Evolutionary conservation across 352 stramenopile genomes (phyloP).

Genomic region (Globisporangium parvum): DNA sequence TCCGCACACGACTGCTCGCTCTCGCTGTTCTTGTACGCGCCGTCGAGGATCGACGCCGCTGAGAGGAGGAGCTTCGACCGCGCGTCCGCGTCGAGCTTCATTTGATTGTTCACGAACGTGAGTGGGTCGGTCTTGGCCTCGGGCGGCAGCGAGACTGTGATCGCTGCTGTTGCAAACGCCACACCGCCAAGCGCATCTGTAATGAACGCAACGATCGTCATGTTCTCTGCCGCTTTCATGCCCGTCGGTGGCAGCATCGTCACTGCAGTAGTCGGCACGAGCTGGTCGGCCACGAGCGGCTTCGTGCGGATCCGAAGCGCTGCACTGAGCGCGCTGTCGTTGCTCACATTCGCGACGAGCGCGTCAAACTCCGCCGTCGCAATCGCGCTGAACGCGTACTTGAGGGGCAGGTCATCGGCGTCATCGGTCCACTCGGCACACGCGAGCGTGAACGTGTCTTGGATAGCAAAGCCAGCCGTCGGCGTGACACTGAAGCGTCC

Average conservation of each 20-base stretch:
- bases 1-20: slow-evolving; percentile 6
- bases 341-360: slow-evolving; percentile 12
- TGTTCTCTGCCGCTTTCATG: slow-evolving; percentile 19
- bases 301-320: slow-evolving; percentile 24
- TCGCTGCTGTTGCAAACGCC: slow-evolving; percentile 25
- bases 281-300: slow-evolving; percentile 35
- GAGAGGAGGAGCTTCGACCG: slow-evolving; percentile 33
- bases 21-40: slow-evolving; percentile 16
- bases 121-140: slow-evolving; percentile 28
- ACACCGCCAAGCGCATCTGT: slow-evolving; percentile 34
- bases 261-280: slow-evolving; percentile 20
- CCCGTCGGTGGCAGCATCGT: slow-evolving; percentile 40
- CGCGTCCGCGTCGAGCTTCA: slow-evolving; percentile 12
- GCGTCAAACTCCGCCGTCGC: slow-evolving; percentile 21
- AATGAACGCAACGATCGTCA: slow-evolving; percentile 57
- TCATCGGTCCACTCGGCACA: slow-evolving; percentile 65
- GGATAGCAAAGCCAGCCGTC: slow-evolving; percentile 37
- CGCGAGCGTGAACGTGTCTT: slow-evolving; percentile 42
- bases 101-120: slow-evolving; percentile 29
- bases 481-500: slow-evolving; percentile 43
- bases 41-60: slow-evolving; percentile 39
- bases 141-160: slow-evolving; percentile 35
- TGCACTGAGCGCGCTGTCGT: slow-evolving; percentile 17
- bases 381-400: slow-evolving; percentile 57
- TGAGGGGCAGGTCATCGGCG: slow-evolving; percentile 42